phyloP scores from a whole-genome alignment of 2,329 filamentous ascomycete genomes.

The Gnomoniopsis smithogilvyi region DNA sequence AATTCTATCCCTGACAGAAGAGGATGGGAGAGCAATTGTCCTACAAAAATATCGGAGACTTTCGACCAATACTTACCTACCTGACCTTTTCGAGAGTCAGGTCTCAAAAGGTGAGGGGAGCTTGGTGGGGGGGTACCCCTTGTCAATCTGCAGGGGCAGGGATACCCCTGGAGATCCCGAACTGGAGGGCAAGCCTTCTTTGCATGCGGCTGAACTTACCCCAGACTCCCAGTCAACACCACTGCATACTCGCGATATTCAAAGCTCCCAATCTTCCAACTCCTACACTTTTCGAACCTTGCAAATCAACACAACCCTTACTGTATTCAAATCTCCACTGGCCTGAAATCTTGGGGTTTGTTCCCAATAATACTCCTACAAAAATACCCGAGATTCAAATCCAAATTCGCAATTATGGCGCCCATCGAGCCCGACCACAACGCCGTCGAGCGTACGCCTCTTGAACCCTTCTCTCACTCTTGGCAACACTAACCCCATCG shows the following conservation, averaged over 20 bases:
- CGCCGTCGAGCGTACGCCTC: conserved; percentile 22
- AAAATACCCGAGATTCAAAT: background rate
- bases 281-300: background rate
- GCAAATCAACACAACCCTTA: background rate
- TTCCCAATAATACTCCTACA: no score
- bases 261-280: background rate
- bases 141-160: background rate
- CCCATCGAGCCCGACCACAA: conserved; percentile 25
- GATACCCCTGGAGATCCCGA: background rate
- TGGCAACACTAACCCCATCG: background rate
- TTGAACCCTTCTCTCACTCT: background rate
- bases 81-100: no score
- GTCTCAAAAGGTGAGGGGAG: background rate
- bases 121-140: background rate
- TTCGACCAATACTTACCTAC: no score
- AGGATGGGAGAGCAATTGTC: no score
- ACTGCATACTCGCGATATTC: background rate
- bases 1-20: no score
- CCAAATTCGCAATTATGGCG: conserved; percentile 19
- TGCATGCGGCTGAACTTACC: background rate
- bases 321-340: background rate
- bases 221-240: background rate
- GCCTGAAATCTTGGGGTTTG: no score
- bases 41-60: no score
- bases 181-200: background rate